These are phyloP conservation scores for Monosporascus sp. DNA, from an alignment of 2,329 filamentous ascomycete genomes.

Conservation along the genomic window DNA sequence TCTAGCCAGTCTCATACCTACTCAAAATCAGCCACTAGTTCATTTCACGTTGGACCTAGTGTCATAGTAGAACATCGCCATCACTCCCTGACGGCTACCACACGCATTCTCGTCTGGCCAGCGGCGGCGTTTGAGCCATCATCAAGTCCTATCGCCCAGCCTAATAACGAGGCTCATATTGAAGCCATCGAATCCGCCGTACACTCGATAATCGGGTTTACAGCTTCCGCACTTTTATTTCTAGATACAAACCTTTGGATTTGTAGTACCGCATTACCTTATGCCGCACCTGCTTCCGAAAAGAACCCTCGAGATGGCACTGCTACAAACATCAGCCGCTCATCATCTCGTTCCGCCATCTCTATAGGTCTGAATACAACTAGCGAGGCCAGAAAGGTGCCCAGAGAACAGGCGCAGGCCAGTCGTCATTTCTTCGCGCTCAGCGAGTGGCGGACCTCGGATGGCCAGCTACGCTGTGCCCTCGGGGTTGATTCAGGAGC, in stretches of 20 bases:
- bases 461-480: constrained; percentile 1
- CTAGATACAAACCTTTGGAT: constrained; percentile 1
- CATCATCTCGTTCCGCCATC: not conserved
- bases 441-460: constrained; percentile 1
- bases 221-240: constrained; percentile 1
- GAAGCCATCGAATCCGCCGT: not conserved
- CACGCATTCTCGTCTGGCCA: not conserved
- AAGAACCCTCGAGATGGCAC: not conserved
- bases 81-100: too few relatives aligned
- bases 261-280: not conserved
- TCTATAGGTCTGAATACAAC: too few relatives aligned
- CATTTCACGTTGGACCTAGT: too few relatives aligned
- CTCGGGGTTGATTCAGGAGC: too few relatives aligned
- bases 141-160: not conserved
- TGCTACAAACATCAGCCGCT: not conserved
- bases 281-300: too few relatives aligned
- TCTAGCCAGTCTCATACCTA: too few relatives aligned
- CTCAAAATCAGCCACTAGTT: too few relatives aligned
- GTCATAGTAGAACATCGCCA: too few relatives aligned
- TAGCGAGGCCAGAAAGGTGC: not conserved
- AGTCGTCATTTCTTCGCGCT: constrained; percentile 2
- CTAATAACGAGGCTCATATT: not conserved
- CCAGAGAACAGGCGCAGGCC: not conserved
- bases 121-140: not conserved
- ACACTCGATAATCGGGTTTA: not conserved